A percentile compares a stretch with the other conserved stretches of the same genome.
Conservation (phyloP, 345 rosid species). For the Diplotaxis tenuifolia region DNA sequence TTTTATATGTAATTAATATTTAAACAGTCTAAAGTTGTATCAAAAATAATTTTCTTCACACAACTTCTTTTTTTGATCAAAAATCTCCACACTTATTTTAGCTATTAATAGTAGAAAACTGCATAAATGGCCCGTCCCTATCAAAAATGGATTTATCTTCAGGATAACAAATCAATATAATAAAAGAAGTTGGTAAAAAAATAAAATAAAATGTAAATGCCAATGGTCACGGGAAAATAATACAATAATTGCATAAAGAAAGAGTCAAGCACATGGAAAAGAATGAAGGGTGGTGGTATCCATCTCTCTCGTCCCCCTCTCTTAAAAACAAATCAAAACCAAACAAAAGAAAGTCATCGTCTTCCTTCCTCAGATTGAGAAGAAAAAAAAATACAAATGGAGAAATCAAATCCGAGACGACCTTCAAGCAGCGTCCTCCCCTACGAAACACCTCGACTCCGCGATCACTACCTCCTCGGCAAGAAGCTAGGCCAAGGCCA, state of each 20-base stretch:
- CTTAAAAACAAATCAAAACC: neutral
- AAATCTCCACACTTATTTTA: neutral
- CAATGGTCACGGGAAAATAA: constrained; percentile 10
- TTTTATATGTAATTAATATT: neutral
- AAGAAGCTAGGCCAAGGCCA: constrained; percentile 95
- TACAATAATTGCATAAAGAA: constrained; percentile 10
- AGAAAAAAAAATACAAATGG: constrained; percentile 14
- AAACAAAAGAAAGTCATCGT: constrained; percentile 1
- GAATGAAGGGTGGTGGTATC: constrained; percentile 17
- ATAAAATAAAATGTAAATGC: neutral
- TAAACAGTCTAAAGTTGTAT: neutral
- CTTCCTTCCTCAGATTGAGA: neutral
- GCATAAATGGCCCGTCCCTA: neutral
- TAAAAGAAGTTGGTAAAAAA: neutral
- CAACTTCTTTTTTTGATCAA: too few species aligned
- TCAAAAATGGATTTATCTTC: neutral
- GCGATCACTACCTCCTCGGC: constrained; percentile 78
- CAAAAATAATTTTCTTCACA: neutral
- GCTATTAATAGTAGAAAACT: neutral
- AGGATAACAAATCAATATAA: neutral
- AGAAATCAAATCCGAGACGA: constrained; percentile 28
- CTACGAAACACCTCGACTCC: constrained; percentile 68
- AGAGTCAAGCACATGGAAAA: constrained; percentile 18
- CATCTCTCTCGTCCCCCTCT: constrained; percentile 2
- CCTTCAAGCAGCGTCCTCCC: constrained; percentile 66